A percentile compares a stretch with the other conserved stretches of the same genome.
Conservation (phyloP, 2,329 filamentous ascomycete genomes). For the Capronia americana region DNA sequence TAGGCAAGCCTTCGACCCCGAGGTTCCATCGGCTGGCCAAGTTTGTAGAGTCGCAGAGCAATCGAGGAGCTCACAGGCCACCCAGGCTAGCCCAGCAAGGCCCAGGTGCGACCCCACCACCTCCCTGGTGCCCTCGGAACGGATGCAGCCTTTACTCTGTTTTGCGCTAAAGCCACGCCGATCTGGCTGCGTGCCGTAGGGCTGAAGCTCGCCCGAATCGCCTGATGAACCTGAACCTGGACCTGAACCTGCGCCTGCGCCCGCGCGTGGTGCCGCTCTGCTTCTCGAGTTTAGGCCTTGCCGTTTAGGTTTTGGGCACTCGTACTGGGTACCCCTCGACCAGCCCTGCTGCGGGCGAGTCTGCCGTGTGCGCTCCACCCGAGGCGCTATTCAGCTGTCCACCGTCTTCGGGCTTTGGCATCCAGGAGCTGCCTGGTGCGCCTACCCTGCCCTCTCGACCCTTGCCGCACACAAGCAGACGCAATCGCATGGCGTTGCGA, state of each 20-base stretch:
- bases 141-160: slow-evolving; percentile 22
- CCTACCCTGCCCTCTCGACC: background rate
- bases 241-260: background rate
- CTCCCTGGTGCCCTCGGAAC: slow-evolving; percentile 16
- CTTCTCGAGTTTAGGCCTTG: slow-evolving; percentile 1
- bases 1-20: slow-evolving; percentile 6
- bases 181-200: slow-evolving; percentile 23
- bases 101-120: slow-evolving; percentile 11
- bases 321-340: slow-evolving; percentile 13
- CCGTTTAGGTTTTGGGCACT: background rate
- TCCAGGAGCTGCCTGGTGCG: slow-evolving; percentile 2
- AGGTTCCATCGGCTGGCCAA: slow-evolving; percentile 10
- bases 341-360: slow-evolving; percentile 15
- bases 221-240: background rate
- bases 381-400: slow-evolving; percentile 7
- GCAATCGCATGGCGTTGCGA: slow-evolving; percentile 23
- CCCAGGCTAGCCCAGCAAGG: slow-evolving; percentile 10
- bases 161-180: slow-evolving; percentile 23
- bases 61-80: slow-evolving; percentile 8
- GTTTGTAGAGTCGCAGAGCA: background rate
- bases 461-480: slow-evolving; percentile 6
- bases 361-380: background rate
- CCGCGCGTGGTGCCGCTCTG: slow-evolving; percentile 6
- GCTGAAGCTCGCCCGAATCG: slow-evolving; percentile 14
- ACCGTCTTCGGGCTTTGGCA: background rate